phyloP scores from a whole-genome alignment of 2,329 filamentous ascomycete genomes.

The Paecilomyces niveus region DNA sequence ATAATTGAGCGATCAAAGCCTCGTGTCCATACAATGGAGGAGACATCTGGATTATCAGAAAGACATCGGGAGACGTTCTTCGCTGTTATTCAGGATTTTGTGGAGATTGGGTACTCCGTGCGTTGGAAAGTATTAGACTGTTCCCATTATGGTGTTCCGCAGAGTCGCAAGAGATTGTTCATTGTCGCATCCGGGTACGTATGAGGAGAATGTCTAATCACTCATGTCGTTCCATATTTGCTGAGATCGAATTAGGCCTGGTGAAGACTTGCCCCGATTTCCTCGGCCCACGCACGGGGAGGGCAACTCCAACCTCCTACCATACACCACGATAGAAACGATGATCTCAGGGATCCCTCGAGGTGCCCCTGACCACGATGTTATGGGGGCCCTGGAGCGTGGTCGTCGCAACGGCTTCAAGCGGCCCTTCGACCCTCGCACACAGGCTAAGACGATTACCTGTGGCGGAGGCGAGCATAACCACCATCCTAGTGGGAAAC shows the following conservation, averaged over 20 bases:
- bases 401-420: slow-evolving; percentile 19
- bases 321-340: slow-evolving; percentile 35
- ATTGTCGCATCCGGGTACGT: slow-evolving; percentile 48
- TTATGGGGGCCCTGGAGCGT: slow-evolving; percentile 15
- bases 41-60: slow-evolving; percentile 62
- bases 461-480: slow-evolving; percentile 53
- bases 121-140: slow-evolving; percentile 57
- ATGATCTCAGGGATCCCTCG: slow-evolving; percentile 35
- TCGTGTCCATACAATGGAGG: slow-evolving; percentile 68
- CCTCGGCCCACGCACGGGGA: slow-evolving; percentile 54
- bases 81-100: slow-evolving; percentile 57
- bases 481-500: slow-evolving; percentile 57
- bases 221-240: slow-evolving; percentile 25
- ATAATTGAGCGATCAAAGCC: slow-evolving; percentile 56
- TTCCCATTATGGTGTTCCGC: slow-evolving; percentile 44
- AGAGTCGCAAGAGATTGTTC: slow-evolving; percentile 43
- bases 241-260: slow-evolving; percentile 56
- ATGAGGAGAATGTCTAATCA: background rate
- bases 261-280: slow-evolving; percentile 61
- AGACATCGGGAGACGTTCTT: slow-evolving; percentile 52
- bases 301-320: slow-evolving; percentile 20
- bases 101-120: slow-evolving; percentile 60
- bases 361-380: slow-evolving; percentile 37
- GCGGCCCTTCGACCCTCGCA: slow-evolving; percentile 40
- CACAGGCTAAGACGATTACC: slow-evolving; percentile 56